phyloP scores from a whole-genome alignment of 2,329 filamentous ascomycete species.

The Colletotrichum sidae region DNA sequence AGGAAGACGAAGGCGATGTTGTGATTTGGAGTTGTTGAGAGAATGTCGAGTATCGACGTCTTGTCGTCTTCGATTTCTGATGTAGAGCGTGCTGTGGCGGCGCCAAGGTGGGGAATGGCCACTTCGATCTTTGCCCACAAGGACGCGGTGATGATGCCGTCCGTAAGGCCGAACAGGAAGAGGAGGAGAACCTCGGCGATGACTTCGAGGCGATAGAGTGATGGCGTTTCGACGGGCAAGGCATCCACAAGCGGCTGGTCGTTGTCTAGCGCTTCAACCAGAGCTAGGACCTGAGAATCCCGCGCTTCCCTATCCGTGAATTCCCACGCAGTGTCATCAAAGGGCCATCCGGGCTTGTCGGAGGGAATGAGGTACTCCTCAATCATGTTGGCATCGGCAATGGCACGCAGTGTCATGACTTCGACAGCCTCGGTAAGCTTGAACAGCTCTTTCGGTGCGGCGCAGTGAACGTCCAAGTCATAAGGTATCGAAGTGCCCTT shows the following conservation, averaged over 20 bases:
- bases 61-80: constrained; percentile 57
- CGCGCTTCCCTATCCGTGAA: constrained; percentile 42
- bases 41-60: constrained; percentile 74
- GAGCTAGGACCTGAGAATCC: constrained; percentile 45
- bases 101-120: constrained; percentile 59
- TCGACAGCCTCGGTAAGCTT: constrained; percentile 85
- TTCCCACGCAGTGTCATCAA: constrained; percentile 56
- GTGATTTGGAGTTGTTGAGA: constrained; percentile 79
- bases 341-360: constrained; percentile 69
- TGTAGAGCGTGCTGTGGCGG: constrained; percentile 33
- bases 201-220: constrained; percentile 78
- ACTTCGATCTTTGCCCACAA: constrained; percentile 79
- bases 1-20: constrained; percentile 92
- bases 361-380: constrained; percentile 63
- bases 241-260: constrained; percentile 71
- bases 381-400: constrained; percentile 73
- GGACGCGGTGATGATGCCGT: constrained; percentile 79
- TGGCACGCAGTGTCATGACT: constrained; percentile 64
- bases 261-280: constrained; percentile 78
- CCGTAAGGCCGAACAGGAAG: constrained; percentile 80
- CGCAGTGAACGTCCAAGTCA: constrained; percentile 73
- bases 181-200: constrained; percentile 77
- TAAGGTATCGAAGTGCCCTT: constrained; percentile 62
- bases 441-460: constrained; percentile 90
- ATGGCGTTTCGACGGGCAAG: constrained; percentile 72